These are phyloP conservation scores for Cyclotella choctawhatcheeana DNA, from an alignment of 108 stramenopile species.

Conservation along the genomic window DNA sequence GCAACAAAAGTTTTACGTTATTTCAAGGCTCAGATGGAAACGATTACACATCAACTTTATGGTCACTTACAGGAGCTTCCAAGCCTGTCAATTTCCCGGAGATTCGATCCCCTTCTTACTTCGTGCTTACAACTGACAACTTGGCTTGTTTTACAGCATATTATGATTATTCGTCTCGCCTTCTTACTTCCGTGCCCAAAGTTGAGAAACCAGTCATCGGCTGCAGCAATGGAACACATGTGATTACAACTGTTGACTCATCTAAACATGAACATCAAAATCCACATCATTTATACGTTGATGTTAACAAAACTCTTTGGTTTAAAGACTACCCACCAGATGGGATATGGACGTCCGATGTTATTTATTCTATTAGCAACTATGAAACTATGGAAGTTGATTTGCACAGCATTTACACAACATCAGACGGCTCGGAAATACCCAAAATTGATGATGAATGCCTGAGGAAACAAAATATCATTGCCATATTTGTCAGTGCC, in stretches of 20 bases:
- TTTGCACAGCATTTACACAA: slow-evolving; percentile 25
- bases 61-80: slow-evolving; percentile 1
- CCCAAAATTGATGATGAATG: slow-evolving; percentile 2
- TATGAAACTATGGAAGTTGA: slow-evolving; percentile 23
- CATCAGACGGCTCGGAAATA: too few species aligned
- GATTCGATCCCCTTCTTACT: slow-evolving; percentile 12
- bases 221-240: neutral
- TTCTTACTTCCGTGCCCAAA: too few species aligned
- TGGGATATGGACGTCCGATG: slow-evolving; percentile 1
- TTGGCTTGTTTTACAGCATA: slow-evolving; percentile 17
- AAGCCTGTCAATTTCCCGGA: slow-evolving; percentile 16
- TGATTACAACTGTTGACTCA: neutral
- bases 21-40: slow-evolving; percentile 15
- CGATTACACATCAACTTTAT: slow-evolving; percentile 10
- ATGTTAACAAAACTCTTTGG: slow-evolving; percentile 17
- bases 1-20: slow-evolving; percentile 2
- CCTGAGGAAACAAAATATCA: slow-evolving; percentile 5
- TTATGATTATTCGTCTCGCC: too few species aligned
- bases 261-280: slow-evolving; percentile 7
- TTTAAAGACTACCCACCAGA: slow-evolving; percentile 28
- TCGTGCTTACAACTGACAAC: neutral
- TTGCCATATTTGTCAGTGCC: slow-evolving; percentile 25
- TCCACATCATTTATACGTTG: slow-evolving; percentile 19
- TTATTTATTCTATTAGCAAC: slow-evolving; percentile 25
- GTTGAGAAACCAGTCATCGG: too few species aligned